These are phyloP conservation scores for Russula ochroleuca DNA, from an alignment of 768 basidiomycete species.

Conservation along the genomic window DNA sequence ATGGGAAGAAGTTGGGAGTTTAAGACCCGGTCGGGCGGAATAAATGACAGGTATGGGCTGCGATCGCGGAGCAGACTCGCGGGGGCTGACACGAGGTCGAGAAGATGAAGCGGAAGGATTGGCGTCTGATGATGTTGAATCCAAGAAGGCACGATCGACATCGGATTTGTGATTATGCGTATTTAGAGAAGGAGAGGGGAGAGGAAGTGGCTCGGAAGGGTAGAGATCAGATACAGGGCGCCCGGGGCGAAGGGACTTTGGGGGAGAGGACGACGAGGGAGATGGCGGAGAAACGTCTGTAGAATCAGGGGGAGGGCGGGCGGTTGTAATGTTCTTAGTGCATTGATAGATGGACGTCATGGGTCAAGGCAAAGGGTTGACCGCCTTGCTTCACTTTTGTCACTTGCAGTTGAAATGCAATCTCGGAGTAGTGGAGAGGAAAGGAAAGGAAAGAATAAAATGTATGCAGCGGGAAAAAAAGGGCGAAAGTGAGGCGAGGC, in stretches of 20 bases:
- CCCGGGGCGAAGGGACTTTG: slow-evolving; percentile 5
- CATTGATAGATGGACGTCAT: slow-evolving; percentile 18
- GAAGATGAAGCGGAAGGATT: slow-evolving; percentile 19
- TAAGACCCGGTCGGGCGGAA: slow-evolving; percentile 14
- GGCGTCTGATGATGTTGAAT: slow-evolving; percentile 6
- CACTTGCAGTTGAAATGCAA: neutral
- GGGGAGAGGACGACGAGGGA: slow-evolving; percentile 1
- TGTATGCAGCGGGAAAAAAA: neutral
- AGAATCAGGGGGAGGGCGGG: slow-evolving; percentile 20
- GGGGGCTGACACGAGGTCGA: slow-evolving; percentile 19
- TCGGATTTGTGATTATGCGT: slow-evolving; percentile 17
- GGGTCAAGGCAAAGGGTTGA: slow-evolving; percentile 11
- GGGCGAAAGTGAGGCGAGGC: slow-evolving; percentile 9
- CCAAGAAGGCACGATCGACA: slow-evolving; percentile 12
- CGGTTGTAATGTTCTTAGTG: neutral
- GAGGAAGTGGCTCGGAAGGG: slow-evolving; percentile 18
- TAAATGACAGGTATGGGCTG: slow-evolving; percentile 13
- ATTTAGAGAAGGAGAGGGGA: slow-evolving; percentile 9
- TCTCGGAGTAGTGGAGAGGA: neutral
- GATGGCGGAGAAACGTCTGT: slow-evolving; percentile 21
- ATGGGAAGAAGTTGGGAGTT: slow-evolving; percentile 19
- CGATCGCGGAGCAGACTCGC: slow-evolving; percentile 20
- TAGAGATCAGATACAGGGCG: slow-evolving; percentile 11
- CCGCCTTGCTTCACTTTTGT: slow-evolving; percentile 1
- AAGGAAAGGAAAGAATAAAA: neutral